Base-by-base conservation (phyloP, 148 eudicot genomes). In the Fagopyrum homotropicum region DNA sequence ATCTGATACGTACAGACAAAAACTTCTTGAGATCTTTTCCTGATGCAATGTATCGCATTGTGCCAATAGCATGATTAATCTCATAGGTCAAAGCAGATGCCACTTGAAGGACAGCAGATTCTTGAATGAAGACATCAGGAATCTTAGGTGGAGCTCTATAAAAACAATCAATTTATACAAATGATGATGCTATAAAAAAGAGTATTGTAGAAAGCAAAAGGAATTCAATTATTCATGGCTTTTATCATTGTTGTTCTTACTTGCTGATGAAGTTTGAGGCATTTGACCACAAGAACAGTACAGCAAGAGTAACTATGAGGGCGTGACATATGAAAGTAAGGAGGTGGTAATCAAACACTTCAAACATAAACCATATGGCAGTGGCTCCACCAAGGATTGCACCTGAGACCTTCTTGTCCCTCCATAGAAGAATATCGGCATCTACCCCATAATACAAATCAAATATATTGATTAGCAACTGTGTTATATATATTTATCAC, bases 361-460 rank as follows among this genome's bases (percentile, higher is more conserved):
- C 97, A 66, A 93, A 91, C 10, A 93, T 80, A 77, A 85, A 72
- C 97, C 97, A 93, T 16, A 89, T 78, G 55, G 87, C 83, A 2
- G 98, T 93, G 48, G 80, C 92, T 15, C 79, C 87, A 59, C 89
- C 91, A 6, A 93, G 84, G 69, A 91, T 74, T 59, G 80, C 85
- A 7, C 83, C 94, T 3, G 98, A 93, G 64, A 82, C 80, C 78
- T 89, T 91, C 94, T 89, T 89, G 83, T 93, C 79, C 85, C 92
- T 89, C 98, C 98, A 93, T 49, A 93, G 79, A 76, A 91, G 82
- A 55, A 91, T 82, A 81, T 93, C 95, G 60, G 98, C 98, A 77
- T 91, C 98, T 93, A 90, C 79, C 77, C 35, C 84, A 81, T 69
- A 60, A 55, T 48, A 15, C 10, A 52, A 30, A 26, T 17, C 15